These are phyloP conservation scores for Lipomyces sp. DNA, from an alignment of 805 yeast species.

Conservation along the genomic window DNA sequence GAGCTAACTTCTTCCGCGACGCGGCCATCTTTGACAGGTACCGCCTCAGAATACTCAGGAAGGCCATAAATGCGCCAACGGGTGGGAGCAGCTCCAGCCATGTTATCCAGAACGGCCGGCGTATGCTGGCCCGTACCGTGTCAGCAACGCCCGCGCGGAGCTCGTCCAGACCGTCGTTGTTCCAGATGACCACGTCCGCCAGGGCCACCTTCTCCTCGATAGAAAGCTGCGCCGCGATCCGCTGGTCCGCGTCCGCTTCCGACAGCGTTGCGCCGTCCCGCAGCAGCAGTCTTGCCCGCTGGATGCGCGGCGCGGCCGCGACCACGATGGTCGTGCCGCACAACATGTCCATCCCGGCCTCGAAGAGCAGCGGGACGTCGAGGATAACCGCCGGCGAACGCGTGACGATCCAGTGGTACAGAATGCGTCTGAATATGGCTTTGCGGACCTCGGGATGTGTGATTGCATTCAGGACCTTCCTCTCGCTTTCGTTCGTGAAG, in stretches of 20 bases:
- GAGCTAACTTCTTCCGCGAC: too few relatives aligned
- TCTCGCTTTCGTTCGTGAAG: constrained; percentile 56
- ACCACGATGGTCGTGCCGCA: constrained; percentile 75
- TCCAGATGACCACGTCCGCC: constrained; percentile 69
- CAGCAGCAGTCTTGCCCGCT: constrained; percentile 56
- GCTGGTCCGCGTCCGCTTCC: constrained; percentile 60
- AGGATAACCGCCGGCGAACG: constrained; percentile 63
- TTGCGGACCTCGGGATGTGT: constrained; percentile 85
- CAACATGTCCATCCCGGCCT: constrained; percentile 61
- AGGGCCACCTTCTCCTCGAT: constrained; percentile 52
- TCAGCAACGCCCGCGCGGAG: too few relatives aligned
- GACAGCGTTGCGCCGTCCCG: constrained; percentile 65
- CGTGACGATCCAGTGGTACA: constrained; percentile 51
- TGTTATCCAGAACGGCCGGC: constrained; percentile 26
- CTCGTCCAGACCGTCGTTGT: constrained; percentile 49
- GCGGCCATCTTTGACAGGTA: neutral
- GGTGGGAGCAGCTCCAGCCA: constrained; percentile 39
- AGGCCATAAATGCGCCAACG: constrained; percentile 33
- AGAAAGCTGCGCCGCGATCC: constrained; percentile 77
- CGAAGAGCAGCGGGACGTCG: constrained; percentile 90
- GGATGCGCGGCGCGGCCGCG: constrained; percentile 54
- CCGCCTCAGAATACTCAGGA: neutral
- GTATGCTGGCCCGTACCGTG: too few relatives aligned
- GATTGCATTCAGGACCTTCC: constrained; percentile 62
- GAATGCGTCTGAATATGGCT: constrained; percentile 57